Base-by-base conservation (phyloP, 805 yeast genomes). In the Cyberlindnera mrakii region DNA sequence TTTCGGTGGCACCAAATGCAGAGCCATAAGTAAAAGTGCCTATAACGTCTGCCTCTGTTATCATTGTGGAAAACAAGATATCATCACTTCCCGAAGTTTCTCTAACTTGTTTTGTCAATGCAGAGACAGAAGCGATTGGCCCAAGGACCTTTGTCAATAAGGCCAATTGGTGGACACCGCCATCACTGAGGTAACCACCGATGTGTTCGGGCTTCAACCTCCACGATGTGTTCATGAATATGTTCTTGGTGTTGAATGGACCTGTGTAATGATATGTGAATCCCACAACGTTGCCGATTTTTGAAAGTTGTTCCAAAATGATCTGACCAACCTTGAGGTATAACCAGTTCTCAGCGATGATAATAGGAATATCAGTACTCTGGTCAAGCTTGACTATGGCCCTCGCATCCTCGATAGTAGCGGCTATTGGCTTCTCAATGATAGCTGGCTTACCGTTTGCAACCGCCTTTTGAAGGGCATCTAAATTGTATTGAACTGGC, bases 81-180 rank as follows among this genome's bases (percentile, higher is more conserved):
- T 91, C 98, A 49, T 82, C 90, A 42, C 82, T 74, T 30, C 97
- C 97, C 46, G 91, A 80, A 54, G 74, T 76, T 56, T 80, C 69
- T 59, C 89, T 77, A 39, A 86, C 73, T 66, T 89, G 96, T 47
- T 70, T 78, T 13, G 96, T 82, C 51, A 75, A 74, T 9, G 89
- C 96, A 42, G 86, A 75, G 32, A 90, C 78, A 6, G 80, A 63
- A 39, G 74, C 78, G 14, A 88, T 82, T 19, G 72, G 70, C 41
- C 98, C 97, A 42, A 91, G 70, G 16, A 88, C 79, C 46, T 79
- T 87, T 8, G 96, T 88, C 50, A 90, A 73, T 32, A 88, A 67
- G 3, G 96, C 96, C 62, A 90, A 68, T 64, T 90, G 97, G 65
- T 91, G 98, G 19, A 91, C 98, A 60, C 97, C 98, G 57, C 96